Evolutionary conservation across 2,329 filamentous ascomycete genomes (phyloP), one percentile per base, ranked within the genome.

Genomic region (Rutstroemia sydowiana): DNA sequence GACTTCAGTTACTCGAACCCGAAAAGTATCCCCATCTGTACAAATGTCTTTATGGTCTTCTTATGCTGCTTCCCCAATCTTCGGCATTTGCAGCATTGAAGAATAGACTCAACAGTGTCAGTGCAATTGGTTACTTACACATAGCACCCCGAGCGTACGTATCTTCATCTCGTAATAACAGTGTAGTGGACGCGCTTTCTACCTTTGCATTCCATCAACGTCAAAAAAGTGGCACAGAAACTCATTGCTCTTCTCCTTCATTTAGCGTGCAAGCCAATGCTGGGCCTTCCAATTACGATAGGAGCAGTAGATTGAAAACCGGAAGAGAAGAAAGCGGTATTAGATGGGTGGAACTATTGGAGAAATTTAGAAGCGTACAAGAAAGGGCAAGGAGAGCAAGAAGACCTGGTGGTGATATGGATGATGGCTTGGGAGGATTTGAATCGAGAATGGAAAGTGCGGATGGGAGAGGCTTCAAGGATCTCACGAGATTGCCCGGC

Each of bases 21-120:
- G 95, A 98, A 66, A 90, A 87, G 67, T 92, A 92, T 60, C 93
- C 93, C 2, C 88, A 95, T 66, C 75, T 98, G 1, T 97, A 98
- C 75, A 96, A 96, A 71, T 98, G 93, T 70, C 81, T 98, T 45
- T 98, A 97, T 65, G 93, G 93, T 9, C 80, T 98, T 42, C 76
- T 98, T 50, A 98, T 98, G 93, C 84, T 98, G 16, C 78, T 98
- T n/a, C 93, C 93, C 0, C 93, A 98, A 70, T 97, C 92, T 14
- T 95, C 90, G 26, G 95, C 93, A 8, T 98, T 98, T 71, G 93
- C 91, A 26, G 92, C 93, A 2, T 75, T 98, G 52, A 97, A 96
- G 68, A 98, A 98, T 66, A 84, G 93, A 39, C 78, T 98, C 46
- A 97, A 97, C 70, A 95, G 88, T 69, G 93, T 98, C 60, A 95